Evolutionary conservation across 202 grass and related monocot species (phyloP), one percentile per base, ranked within the genome.

Genomic region (Musa balbisiana): DNA sequence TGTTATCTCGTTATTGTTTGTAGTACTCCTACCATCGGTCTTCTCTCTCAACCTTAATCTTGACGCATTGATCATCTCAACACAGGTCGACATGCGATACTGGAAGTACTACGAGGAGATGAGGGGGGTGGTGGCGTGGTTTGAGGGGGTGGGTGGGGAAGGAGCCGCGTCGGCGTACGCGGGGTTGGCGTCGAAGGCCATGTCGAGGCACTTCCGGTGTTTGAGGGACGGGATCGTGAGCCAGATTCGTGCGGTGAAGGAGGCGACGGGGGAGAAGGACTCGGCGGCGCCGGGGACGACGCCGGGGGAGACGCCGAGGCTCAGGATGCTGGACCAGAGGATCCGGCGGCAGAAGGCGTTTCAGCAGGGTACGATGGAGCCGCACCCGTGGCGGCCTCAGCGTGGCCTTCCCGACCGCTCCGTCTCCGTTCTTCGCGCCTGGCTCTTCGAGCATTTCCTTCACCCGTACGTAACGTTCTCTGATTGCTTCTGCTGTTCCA

Each of bases 381-480:
- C 22, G 79, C 83, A 81, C 71, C 89, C 87, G 0, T 96, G 92
- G 92, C 75, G 89, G 12, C 89, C 87, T 0, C 89, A 90, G 81
- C 84, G 92, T 0, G 89, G 92, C 24, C 75, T 96, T 23, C 92
- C 92, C 8, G 87, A 96, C 51, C 80, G 70, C 26, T 75, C 92
- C 49, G 87, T 96, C 71, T 77, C 92, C 33, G 10, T 92, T 25
- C 92, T 96, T 77, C 87, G 92, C 1, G 85, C 92, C 3, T 96
- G 92, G 92, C 92, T 96, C 84, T 96, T 96, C 49, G 92, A 92
- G 22, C 92, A 96, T 62, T 96, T 96, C 73, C 92, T 96, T 49
- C 89, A 92, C 62, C 92, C 92, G 89, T 96, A 80, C 55, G 55
- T 43, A 1, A 6, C 4, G 0, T 43, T 43, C 33, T 43, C 33